Evolutionary conservation across 75 land plant genomes (phyloP), one percentile per base, ranked within the genome.

Genomic region (Pinus albicaulis): DNA sequence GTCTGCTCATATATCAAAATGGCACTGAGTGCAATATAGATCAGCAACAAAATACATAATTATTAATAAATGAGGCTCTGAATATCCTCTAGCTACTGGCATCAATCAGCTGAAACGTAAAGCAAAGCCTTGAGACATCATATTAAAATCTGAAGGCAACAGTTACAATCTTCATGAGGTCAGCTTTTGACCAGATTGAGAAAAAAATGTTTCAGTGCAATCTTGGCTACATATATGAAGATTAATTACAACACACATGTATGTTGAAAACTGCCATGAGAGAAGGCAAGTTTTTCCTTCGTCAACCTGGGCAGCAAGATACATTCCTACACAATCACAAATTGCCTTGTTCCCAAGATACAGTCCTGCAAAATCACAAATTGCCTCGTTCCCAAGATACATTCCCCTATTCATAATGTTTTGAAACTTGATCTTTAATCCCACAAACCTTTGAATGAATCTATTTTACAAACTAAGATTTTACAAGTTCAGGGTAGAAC

Each of bases 231-330:
- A 66, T 38, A 38, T 66, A 66, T 31, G 70, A 34, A 63, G 36
- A n/a, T 66, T 66, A 36, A 66, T 66, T 66, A 1, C 48, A 38
- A 66, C 38, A 23, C 70, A 38, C 38, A 66, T 25, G 19, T 22
- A 38, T 38, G 44, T 20, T 34, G 70, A 71, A 79, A 82, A 76
- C 88, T 86, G 88, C 88, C 88, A 83, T 85, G 60, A 86, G 88
- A 64, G 88, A 80, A 80, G 88, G 88, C 85, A 60, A 44, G 56
- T 77, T 71, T 77, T 70, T 44, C 56, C 77, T 74, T 68, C 64
- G 80, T 85, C 88, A 75, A 83, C 88, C 88, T 86, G 88, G 88
- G 88, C 85, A 86, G 82, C 79, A 76, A 82, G 74, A 26, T 23
- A 73, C 11, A 53, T 72, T 66, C 34, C 44, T 38, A 17, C 70